Evolutionary conservation across 2,329 filamentous ascomycete genomes (phyloP).

Genomic region (Calonectria pauciramosa): DNA sequence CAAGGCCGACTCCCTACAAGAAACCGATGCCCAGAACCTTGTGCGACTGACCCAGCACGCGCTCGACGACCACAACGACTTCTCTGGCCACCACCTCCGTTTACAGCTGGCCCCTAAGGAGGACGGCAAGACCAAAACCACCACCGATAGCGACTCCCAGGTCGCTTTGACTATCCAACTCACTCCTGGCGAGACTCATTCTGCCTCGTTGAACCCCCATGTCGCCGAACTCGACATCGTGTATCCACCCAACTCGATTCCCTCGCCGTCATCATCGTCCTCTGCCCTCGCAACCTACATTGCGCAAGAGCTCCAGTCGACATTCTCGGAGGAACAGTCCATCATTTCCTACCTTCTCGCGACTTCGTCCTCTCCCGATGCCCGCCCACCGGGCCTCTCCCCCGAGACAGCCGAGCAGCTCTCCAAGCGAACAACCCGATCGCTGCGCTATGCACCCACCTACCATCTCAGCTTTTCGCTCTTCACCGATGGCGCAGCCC

Average conservation of each 20-base stretch:
- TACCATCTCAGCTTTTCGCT: slow-evolving; percentile 97
- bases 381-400: slow-evolving; percentile 60
- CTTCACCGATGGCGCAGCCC: slow-evolving; percentile 83
- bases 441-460: slow-evolving; percentile 91
- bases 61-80: slow-evolving; percentile 88
- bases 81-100: slow-evolving; percentile 85
- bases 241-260: slow-evolving; percentile 78
- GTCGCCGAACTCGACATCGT: slow-evolving; percentile 81
- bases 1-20: slow-evolving; percentile 75
- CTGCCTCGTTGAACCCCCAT: slow-evolving; percentile 77
- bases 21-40: slow-evolving; percentile 78
- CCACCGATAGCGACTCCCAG: slow-evolving; percentile 58
- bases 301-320: slow-evolving; percentile 79
- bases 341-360: slow-evolving; percentile 83
- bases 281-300: slow-evolving; percentile 83
- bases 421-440: slow-evolving; percentile 82
- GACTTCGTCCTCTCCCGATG: slow-evolving; percentile 63
- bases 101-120: slow-evolving; percentile 52
- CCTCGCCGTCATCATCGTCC: slow-evolving; percentile 76
- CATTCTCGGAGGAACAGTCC: slow-evolving; percentile 91
- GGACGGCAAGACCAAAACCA: slow-evolving; percentile 21
- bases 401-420: slow-evolving; percentile 68
- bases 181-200: slow-evolving; percentile 71
- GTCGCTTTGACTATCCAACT: slow-evolving; percentile 80
- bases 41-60: slow-evolving; percentile 86